Percentiles rank a stretch among this genome's conserved stretches.
Conservation (phyloP, 352 stramenopile species). For the Phytophthora tentaculata region DNA sequence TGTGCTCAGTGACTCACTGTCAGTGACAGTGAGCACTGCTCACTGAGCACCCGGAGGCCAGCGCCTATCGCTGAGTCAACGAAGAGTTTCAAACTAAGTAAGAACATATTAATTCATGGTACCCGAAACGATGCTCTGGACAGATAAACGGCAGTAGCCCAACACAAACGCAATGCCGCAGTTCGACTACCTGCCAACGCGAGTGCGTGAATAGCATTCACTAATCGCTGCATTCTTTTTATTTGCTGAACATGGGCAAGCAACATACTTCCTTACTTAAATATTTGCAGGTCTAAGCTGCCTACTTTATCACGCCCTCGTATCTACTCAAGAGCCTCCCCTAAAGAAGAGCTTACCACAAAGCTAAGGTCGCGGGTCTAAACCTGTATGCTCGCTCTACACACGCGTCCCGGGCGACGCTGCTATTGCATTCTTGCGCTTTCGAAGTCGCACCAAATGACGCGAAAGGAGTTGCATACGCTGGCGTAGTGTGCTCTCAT, state of each 20-base stretch:
- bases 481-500: slow-evolving; percentile 55
- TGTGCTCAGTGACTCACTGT: no score
- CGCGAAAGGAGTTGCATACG: slow-evolving; percentile 62
- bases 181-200: no score
- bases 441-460: slow-evolving; percentile 62
- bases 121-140: neutral
- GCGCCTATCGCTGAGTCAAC: no score
- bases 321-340: neutral
- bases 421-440: slow-evolving; percentile 61
- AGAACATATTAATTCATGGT: no score
- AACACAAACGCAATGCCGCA: no score
- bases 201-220: neutral
- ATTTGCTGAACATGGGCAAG: slow-evolving; percentile 1
- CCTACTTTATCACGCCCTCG: slow-evolving; percentile 4
- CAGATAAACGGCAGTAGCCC: slow-evolving; percentile 1
- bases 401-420: slow-evolving; percentile 26
- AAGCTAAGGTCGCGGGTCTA: slow-evolving; percentile 21
- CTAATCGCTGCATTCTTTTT: slow-evolving; percentile 6
- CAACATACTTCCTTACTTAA: slow-evolving; percentile 27
- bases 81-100: no score
- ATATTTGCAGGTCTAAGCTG: slow-evolving; percentile 35
- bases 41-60: no score
- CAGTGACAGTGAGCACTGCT: no score
- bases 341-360: no score
- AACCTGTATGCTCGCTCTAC: slow-evolving; percentile 24